Conservation (phyloP, 164 flowering plant genomes). For the Magnolia changhungtana region DNA sequence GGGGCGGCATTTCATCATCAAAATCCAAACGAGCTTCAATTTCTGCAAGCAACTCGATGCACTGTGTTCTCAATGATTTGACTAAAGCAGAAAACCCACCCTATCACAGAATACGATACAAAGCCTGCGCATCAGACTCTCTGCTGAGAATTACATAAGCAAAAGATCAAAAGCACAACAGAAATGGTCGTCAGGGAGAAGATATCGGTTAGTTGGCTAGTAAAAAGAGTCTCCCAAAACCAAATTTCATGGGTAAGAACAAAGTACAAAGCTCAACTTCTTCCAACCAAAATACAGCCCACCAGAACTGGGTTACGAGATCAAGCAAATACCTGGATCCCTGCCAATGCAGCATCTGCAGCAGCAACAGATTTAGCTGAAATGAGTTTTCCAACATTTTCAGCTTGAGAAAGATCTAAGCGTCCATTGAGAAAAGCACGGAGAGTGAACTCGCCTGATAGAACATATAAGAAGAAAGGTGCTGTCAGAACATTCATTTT, state of each 20-base stretch:
- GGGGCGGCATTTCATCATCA: slow-evolving; percentile 96
- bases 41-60: slow-evolving; percentile 89
- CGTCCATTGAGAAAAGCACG: slow-evolving; percentile 99
- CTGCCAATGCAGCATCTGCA: slow-evolving; percentile 92
- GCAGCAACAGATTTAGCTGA: slow-evolving; percentile 84
- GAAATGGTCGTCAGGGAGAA: neutral
- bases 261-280: neutral
- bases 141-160: neutral
- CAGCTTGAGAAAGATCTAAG: slow-evolving; percentile 93
- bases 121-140: neutral
- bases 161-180: slow-evolving; percentile 8
- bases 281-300: neutral
- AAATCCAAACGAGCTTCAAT: slow-evolving; percentile 98
- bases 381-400: slow-evolving; percentile 71
- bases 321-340: slow-evolving; percentile 62
- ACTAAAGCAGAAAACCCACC: slow-evolving; percentile 91
- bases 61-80: slow-evolving; percentile 61
- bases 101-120: slow-evolving; percentile 33
- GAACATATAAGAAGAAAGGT: neutral
- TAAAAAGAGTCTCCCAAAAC: neutral
- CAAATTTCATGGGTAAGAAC: neutral
- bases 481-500: neutral
- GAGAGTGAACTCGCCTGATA: slow-evolving; percentile 87
- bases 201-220: neutral
- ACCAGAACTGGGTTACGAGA: neutral